These are phyloP conservation scores for Claviceps citrina DNA, from an alignment of 2,329 filamentous ascomycete species.

Conservation along the genomic window DNA sequence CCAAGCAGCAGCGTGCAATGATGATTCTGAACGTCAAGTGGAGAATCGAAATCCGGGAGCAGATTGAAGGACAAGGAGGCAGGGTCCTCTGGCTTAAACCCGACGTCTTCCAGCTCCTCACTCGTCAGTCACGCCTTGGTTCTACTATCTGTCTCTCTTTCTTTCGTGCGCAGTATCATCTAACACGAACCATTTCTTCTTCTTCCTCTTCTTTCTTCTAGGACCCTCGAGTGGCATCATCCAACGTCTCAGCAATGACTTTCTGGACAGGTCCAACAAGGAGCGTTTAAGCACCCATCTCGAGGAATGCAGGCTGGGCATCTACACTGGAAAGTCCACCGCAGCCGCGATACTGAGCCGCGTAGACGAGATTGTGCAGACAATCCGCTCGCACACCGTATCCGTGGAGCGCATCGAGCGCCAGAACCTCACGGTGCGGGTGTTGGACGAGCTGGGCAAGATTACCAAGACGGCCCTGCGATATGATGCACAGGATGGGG, in stretches of 20 bases:
- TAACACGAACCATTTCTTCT: background rate
- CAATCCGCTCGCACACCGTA: conserved; percentile 14
- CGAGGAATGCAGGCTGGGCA: conserved; percentile 13
- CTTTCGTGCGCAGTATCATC: background rate
- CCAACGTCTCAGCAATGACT: conserved; percentile 14
- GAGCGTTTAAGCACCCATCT: conserved; percentile 15
- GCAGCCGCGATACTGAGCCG: conserved; percentile 20
- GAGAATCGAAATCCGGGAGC: conserved; percentile 32
- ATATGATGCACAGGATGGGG: conserved; percentile 9
- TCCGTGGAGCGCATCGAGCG: conserved; percentile 11
- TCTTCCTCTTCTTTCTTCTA: background rate
- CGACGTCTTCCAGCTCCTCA: conserved; percentile 28
- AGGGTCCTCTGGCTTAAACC: conserved; percentile 24
- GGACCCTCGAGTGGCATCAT: conserved; percentile 12
- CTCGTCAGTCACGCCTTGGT: conserved; percentile 21
- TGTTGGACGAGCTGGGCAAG: conserved; percentile 17
- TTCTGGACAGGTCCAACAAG: conserved; percentile 17
- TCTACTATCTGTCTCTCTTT: no score
- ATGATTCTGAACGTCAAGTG: conserved; percentile 34
- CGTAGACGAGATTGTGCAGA: conserved; percentile 17
- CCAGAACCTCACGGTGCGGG: conserved; percentile 7
- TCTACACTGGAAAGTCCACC: conserved; percentile 16
- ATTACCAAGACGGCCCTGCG: conserved; percentile 20
- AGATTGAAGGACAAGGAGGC: conserved; percentile 27
- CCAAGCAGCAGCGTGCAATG: conserved; percentile 27